phyloP scores from a whole-genome alignment of 108 stramenopile species.

The Bacterosira constricta region DNA sequence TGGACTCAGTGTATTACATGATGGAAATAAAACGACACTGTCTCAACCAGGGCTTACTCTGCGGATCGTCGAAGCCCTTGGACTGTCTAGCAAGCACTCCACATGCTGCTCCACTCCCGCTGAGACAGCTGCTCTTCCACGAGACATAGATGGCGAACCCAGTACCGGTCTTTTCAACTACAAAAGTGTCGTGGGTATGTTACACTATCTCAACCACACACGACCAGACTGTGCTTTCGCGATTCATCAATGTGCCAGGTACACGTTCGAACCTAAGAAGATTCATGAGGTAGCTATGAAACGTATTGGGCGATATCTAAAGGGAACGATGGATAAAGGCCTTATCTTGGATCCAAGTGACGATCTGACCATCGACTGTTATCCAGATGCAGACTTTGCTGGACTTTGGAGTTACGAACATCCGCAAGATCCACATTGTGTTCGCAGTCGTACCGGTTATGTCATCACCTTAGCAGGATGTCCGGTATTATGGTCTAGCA shows the following conservation, averaged over 20 bases:
- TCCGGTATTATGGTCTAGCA: conserved; percentile 53
- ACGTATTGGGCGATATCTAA: conserved; percentile 34
- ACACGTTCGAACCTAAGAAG: background rate
- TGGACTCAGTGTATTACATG: background rate
- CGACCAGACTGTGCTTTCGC: conserved; percentile 34
- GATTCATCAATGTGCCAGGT: conserved; percentile 28
- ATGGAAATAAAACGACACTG: background rate
- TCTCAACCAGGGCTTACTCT: conserved; percentile 56
- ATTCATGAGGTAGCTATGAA: conserved; percentile 22
- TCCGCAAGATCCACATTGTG: conserved; percentile 34
- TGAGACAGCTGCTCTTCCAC: background rate
- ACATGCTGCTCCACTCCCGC: background rate
- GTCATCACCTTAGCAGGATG: conserved; percentile 39
- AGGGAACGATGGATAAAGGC: conserved; percentile 40
- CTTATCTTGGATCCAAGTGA: conserved; percentile 22
- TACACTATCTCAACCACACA: conserved; percentile 4
- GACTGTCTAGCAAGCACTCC: conserved; percentile 9
- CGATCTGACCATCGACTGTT: conserved; percentile 36
- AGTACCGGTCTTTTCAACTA: background rate
- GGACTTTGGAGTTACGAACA: conserved; percentile 44
- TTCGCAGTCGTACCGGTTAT: conserved; percentile 55
- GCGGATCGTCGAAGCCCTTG: conserved; percentile 55
- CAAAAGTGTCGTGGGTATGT: background rate
- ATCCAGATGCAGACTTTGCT: conserved; percentile 53
- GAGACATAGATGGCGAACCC: background rate